Evolutionary conservation across 2,329 filamentous ascomycete genomes (phyloP), one percentile per base, ranked within the genome.

Genomic region (Fusarium staphyleae): DNA sequence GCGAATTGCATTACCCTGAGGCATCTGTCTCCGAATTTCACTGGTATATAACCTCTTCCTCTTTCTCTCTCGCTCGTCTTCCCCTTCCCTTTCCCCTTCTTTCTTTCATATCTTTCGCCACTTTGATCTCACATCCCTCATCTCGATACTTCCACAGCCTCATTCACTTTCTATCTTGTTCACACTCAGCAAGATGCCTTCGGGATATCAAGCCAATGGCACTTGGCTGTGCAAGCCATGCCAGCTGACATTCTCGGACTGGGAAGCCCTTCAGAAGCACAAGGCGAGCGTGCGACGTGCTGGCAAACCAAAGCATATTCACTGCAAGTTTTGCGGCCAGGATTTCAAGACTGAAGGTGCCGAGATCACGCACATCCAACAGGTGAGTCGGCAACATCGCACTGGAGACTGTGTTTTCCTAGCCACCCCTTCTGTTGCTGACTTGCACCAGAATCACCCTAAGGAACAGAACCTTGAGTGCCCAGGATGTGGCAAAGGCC

Each of bases 391-490:
- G n/a, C 12, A 8, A 32, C 37, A 14, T 42, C 28, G 15, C 33
- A 37, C 16, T 11, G 24, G n/a, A 26, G 6, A 26, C 10, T 15
- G 9, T 34, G 32, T 11, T 26, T n/a, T 34, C 2, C 19, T 15
- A 10, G 6, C n/a, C 10, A 29, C 7, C n/a, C 5, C 15, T 7
- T 18, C 15, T 12, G 7, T 13, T 7, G 16, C 53, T 67, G 15
- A 67, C 41, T 5, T 5, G 24, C 1, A 15, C 2, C 10, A 80
- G 77, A 41, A 59, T 10, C 79, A 81, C 50, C 70, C 71, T 5
- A 57, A 71, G 11, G 60, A 69, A 14, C 77, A 81, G 46, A 53
- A 74, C 2, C 70, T 84, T 1, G 39, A 57, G 3, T 84, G 81
- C 40, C 79, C 79, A 1, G 81, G 76, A 19, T 84, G 81, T 52